Evolutionary conservation across 1,284 basidiomycete species (phyloP).

Genomic region (Pseudozyma flocculosa): DNA sequence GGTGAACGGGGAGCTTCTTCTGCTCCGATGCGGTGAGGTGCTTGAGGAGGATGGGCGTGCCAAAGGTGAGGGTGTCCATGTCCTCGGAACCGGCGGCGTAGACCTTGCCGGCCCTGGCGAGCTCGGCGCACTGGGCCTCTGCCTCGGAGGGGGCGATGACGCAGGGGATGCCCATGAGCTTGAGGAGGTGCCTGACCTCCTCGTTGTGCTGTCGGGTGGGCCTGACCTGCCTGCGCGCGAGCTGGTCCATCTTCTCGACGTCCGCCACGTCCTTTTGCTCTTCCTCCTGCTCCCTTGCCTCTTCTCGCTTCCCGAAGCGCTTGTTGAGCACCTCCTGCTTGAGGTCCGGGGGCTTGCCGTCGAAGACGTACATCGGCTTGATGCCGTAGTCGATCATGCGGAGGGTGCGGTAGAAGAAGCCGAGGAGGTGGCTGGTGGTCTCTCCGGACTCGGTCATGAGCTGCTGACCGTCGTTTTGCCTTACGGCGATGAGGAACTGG

Average conservation of each 20-base stretch:
- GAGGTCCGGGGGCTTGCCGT: constrained; percentile 95
- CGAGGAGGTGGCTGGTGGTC: constrained; percentile 89
- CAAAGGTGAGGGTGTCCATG: constrained; percentile 99
- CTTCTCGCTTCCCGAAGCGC: constrained; percentile 84
- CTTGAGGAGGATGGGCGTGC: constrained; percentile 83
- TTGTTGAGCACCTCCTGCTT: constrained; percentile 95
- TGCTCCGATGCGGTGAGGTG: constrained; percentile 99
- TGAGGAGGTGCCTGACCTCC: constrained; percentile 83
- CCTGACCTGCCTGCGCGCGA: constrained; percentile 86
- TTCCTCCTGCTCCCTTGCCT: constrained; percentile 89
- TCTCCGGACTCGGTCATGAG: constrained; percentile 95
- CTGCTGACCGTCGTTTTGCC: constrained; percentile 93
- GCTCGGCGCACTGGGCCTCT: constrained; percentile 96
- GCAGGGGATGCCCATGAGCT: constrained; percentile 95
- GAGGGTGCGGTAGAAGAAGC: constrained; percentile 81
- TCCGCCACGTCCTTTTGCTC: constrained; percentile 86
- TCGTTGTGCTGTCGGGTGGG: constrained; percentile 96
- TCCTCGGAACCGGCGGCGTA: constrained; percentile 97
- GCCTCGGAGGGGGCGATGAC: constrained; percentile 87
- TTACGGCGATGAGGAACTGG: constrained; percentile 95
- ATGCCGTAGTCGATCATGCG: constrained; percentile 99
- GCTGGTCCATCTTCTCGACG: constrained; percentile 85
- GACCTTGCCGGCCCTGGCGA: constrained; percentile 91
- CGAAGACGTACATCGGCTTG: constrained; percentile 97
- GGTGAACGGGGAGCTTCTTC: constrained; percentile 94